A percentile compares a stretch with the other conserved stretches of the same genome.
Conservation (phyloP, 331 rosid species). For the Malus hybrid region DNA sequence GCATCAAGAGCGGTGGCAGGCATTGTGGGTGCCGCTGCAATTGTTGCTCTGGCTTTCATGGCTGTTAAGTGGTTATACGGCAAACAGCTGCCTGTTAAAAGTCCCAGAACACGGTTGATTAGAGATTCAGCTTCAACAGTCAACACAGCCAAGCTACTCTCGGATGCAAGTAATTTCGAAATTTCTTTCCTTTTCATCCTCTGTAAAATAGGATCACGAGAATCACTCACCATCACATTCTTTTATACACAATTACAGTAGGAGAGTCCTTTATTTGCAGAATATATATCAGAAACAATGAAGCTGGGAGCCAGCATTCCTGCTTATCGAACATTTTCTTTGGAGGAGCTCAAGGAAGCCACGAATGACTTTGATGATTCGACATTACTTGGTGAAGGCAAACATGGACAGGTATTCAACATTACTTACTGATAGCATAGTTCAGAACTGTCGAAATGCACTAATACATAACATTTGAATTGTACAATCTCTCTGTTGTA, state of each 20-base stretch:
- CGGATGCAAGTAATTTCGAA: slow-evolving; percentile 75
- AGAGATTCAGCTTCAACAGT: slow-evolving; percentile 44
- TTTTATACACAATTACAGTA: neutral
- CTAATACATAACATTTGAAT: neutral
- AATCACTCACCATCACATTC: neutral
- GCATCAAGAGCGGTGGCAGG: slow-evolving; percentile 49
- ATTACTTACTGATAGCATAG: neutral
- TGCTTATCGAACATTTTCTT: slow-evolving; percentile 71
- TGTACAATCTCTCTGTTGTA: neutral
- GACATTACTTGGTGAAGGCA: slow-evolving; percentile 48
- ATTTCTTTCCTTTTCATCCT: slow-evolving; percentile 1
- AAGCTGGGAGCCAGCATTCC: slow-evolving; percentile 82
- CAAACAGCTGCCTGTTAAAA: slow-evolving; percentile 19
- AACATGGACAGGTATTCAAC: slow-evolving; percentile 54
- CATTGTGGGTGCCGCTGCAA: slow-evolving; percentile 32
- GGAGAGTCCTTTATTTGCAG: slow-evolving; percentile 26
- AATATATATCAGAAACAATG: slow-evolving; percentile 82
- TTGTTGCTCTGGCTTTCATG: slow-evolving; percentile 55
- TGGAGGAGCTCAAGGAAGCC: slow-evolving; percentile 88
- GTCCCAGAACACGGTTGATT: slow-evolving; percentile 43
- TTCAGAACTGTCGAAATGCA: neutral
- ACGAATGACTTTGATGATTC: slow-evolving; percentile 71
- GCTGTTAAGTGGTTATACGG: slow-evolving; percentile 26
- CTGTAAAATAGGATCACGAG: neutral
- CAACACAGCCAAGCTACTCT: slow-evolving; percentile 75